phyloP scores from a whole-genome alignment of 2,329 filamentous ascomycete species.

The Aspergillus phoenicis region DNA sequence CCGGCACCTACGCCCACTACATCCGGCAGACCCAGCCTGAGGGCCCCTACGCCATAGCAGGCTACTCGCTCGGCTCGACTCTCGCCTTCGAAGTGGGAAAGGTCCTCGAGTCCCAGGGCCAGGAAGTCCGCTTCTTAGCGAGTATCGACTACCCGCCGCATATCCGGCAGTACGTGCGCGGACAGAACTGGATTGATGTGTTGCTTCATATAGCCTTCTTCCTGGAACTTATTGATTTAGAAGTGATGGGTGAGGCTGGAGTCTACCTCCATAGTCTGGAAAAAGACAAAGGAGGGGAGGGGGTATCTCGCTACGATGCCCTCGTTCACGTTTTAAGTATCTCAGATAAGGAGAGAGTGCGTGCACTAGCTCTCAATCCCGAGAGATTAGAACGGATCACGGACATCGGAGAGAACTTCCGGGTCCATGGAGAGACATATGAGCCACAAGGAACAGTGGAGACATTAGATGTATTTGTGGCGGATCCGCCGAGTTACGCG shows the following conservation, averaged over 20 bases:
- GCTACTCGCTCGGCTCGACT: constrained; percentile 53
- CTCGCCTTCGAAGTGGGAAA: constrained; percentile 55
- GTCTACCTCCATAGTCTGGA: background rate
- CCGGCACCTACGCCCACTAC: constrained; percentile 42
- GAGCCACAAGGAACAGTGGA: constrained; percentile 6
- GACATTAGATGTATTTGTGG: constrained; percentile 14
- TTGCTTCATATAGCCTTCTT: constrained; percentile 2
- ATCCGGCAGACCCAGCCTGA: constrained; percentile 46
- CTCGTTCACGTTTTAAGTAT: background rate
- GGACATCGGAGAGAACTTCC: constrained; percentile 10
- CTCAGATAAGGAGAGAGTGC: background rate
- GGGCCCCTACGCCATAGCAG: constrained; percentile 54
- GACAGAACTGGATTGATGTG: constrained; percentile 6
- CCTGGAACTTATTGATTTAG: background rate
- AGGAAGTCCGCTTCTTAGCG: constrained; percentile 41
- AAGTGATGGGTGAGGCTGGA: background rate
- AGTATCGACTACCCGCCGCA: constrained; percentile 11
- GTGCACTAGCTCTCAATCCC: background rate
- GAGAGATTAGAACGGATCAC: background rate
- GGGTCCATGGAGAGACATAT: constrained; percentile 2
- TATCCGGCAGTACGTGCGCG: constrained; percentile 3
- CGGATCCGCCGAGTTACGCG: constrained; percentile 9
- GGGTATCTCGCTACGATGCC: background rate
- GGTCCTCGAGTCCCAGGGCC: constrained; percentile 38
- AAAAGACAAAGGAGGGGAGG: too few species aligned